Conservation (phyloP, 306 rosid species). For the Cajanus cajan region DNA sequence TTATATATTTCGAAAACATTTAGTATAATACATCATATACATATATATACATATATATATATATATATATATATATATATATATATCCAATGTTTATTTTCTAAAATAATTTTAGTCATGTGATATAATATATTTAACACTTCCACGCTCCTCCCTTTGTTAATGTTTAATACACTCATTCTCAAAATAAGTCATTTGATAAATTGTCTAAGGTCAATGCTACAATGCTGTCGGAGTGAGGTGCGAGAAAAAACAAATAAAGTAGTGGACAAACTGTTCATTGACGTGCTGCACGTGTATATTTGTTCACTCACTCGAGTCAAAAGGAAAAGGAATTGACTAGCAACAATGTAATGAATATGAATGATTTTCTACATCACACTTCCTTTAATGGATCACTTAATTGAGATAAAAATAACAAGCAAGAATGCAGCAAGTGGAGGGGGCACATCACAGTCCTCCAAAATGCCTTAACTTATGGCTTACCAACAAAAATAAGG, state of each 20-base stretch:
- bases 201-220: neutral
- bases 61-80: too few species aligned
- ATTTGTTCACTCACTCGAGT: constrained; percentile 18
- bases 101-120: neutral
- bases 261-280: neutral
- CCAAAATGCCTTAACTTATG: constrained; percentile 45
- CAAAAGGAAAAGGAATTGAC: neutral
- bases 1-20: neutral
- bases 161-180: neutral
- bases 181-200: neutral
- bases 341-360: constrained; percentile 47
- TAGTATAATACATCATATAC: too few species aligned
- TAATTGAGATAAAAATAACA: constrained; percentile 43
- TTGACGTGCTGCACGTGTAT: constrained; percentile 18
- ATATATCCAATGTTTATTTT: neutral
- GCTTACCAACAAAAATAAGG: constrained; percentile 44
- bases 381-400: constrained; percentile 32
- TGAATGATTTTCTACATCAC: constrained; percentile 53
- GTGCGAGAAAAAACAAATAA: neutral
- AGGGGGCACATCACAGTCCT: constrained; percentile 43
- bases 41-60: too few species aligned
- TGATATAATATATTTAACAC: neutral
- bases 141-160: neutral
- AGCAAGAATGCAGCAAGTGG: constrained; percentile 54
- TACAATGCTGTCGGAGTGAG: neutral